Base-by-base conservation (phyloP, 1,284 basidiomycete genomes). In the Puccinia novopanici region DNA sequence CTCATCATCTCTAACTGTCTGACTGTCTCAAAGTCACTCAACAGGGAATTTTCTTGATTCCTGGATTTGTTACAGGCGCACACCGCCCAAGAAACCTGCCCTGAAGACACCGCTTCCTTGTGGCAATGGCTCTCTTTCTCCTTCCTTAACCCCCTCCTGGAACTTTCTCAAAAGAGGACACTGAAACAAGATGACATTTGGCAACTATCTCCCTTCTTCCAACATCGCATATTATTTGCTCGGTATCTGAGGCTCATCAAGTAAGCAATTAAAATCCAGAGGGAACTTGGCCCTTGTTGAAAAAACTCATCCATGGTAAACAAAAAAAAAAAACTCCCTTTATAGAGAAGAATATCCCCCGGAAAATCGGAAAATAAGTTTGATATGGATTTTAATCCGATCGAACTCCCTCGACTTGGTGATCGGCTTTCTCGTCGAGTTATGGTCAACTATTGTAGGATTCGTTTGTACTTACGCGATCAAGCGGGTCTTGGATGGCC, bases 301-400 rank as follows among this genome's bases (percentile, higher is more conserved):
- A 30, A 24, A 30, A 17, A 57, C 34, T 34, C 4, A 34, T 34
- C 34, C 34, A 34, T 27, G 27, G 19, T 10, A 2, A 54, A 22
- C 2, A 9, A 17, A 1, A 54, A 54, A n/a, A 22, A 8, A 54
- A 17, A 1, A 9, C 17, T 2, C 52, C 22, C 37, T 30, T 22
- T 12, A 57, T 17, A 79, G 55, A 48, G 57, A 74, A 40, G 74
- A 75, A 74, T 34, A 75, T 75, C 19, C 0, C 87, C 84, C 3
- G 88, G 89, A 84, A 63, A 55, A 81, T 59, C 57, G 76, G 3
- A 72, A 81, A 13, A 68, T 70, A 19, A 90, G 90, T 6, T 86
- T 80, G 37, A 48, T 73, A 15, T 55, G 72, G 61, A 34, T 72
- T 24, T 72, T 80, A 27, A 65, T 80, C 34, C 45, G 72, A 24